Percentiles rank a stretch among this genome's conserved stretches.
phyloP scores from a whole-genome alignment of 495 filamentous ascomycete genomes.

The Glonium stellatum region DNA sequence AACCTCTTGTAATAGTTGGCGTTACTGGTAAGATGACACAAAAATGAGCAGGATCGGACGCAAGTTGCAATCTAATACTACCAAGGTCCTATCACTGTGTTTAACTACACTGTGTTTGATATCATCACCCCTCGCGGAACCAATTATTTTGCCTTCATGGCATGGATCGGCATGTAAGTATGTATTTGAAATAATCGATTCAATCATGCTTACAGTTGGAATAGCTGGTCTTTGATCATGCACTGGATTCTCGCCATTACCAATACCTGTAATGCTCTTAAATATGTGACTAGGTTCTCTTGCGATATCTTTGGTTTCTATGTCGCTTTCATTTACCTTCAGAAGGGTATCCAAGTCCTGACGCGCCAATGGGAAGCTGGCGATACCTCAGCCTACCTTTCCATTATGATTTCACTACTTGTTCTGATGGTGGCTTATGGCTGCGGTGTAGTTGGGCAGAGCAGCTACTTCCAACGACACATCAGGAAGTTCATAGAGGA shows the following conservation, averaged over 20 bases:
- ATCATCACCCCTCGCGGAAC: conserved; percentile 35
- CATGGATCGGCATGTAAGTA: conserved; percentile 34
- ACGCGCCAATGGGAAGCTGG: conserved; percentile 29
- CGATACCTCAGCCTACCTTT: conserved; percentile 33
- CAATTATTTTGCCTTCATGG: conserved; percentile 36
- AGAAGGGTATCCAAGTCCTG: conserved; percentile 32
- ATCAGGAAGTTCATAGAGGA: conserved; percentile 38
- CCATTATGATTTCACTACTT: conserved; percentile 35
- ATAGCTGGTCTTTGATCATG: conserved; percentile 40
- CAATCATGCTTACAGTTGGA: background rate
- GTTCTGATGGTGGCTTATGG: conserved; percentile 36
- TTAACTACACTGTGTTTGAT: conserved; percentile 45
- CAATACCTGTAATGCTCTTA: conserved; percentile 40
- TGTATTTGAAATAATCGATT: background rate
- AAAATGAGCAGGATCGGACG: background rate
- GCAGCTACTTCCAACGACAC: conserved; percentile 30
- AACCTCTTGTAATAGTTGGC: conserved; percentile 52
- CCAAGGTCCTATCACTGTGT: conserved; percentile 34
- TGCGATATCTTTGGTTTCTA: conserved; percentile 43
- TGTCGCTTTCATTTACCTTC: conserved; percentile 44
- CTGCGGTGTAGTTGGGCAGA: conserved; percentile 34
- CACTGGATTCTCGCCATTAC: conserved; percentile 40
- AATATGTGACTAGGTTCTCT: conserved; percentile 42
- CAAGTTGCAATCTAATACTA: background rate
- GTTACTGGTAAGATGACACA: conserved; percentile 53